Evolutionary conservation across 495 filamentous ascomycete species (phyloP).

Genomic region (Penicillium pancosmium): DNA sequence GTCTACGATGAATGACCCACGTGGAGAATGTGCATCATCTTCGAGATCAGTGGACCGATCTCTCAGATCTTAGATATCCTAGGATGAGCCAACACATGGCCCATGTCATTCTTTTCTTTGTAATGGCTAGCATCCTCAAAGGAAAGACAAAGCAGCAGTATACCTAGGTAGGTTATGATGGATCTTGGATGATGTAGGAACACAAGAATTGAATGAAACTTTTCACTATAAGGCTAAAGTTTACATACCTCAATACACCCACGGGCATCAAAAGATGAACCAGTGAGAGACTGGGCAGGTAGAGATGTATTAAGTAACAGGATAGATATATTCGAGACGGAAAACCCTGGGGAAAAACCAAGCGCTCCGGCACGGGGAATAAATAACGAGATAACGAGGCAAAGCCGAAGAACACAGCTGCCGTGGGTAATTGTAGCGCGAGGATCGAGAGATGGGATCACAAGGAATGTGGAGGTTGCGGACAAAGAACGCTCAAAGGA

Average conservation of each 20-base stretch:
- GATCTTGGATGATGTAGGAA: too few species aligned
- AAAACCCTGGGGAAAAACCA: constrained; percentile 4
- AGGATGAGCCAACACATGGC: too few species aligned
- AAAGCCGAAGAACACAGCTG: constrained; percentile 2
- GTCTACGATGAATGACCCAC: neutral
- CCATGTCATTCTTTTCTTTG: too few species aligned
- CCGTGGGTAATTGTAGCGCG: constrained; percentile 10
- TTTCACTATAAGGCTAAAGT: constrained; percentile 11
- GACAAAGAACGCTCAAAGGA: constrained; percentile 26
- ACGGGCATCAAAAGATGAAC: constrained; percentile 1
- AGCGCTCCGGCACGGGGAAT: constrained; percentile 23
- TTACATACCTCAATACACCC: constrained; percentile 2
- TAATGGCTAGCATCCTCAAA: too few species aligned
- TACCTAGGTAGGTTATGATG: too few species aligned
- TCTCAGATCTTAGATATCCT: neutral
- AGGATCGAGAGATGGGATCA: constrained; percentile 18
- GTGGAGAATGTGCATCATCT: constrained; percentile 1
- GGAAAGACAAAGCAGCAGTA: too few species aligned
- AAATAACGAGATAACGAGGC: constrained; percentile 2
- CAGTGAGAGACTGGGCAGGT: neutral
- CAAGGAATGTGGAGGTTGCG: constrained; percentile 30
- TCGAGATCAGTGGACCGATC: constrained; percentile 3
- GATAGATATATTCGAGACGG: constrained; percentile 15
- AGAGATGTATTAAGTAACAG: constrained; percentile 23
- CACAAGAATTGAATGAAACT: constrained; percentile 1